These are phyloP conservation scores for Apiotrichum veenhuisii DNA, from an alignment of 1,284 basidiomycete genomes.

Conservation along the genomic window DNA sequence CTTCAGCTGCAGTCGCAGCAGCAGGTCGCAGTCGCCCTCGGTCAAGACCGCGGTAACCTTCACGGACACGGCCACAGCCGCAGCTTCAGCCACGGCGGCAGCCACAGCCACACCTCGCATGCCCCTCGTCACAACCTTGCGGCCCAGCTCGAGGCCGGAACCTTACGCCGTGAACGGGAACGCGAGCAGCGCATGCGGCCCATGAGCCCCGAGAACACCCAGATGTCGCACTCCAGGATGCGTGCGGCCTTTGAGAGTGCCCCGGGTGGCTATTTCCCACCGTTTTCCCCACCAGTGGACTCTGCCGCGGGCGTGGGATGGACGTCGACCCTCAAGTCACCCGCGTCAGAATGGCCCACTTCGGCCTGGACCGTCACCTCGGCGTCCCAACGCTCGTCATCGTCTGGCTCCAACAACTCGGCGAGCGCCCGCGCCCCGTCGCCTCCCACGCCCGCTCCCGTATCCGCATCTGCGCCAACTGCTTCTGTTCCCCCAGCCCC, in stretches of 20 bases:
- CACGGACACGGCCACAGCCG: constrained; percentile 7
- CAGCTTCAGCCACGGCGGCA: background rate
- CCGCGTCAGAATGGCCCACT: constrained; percentile 8
- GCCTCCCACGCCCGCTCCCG: background rate
- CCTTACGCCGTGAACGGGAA: constrained; percentile 18
- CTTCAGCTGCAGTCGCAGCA: constrained; percentile 20
- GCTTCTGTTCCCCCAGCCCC: background rate
- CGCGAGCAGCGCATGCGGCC: constrained; percentile 12
- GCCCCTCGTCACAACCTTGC: constrained; percentile 24
- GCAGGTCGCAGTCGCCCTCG: constrained; percentile 3
- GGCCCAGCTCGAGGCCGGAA: constrained; percentile 28
- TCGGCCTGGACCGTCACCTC: constrained; percentile 5
- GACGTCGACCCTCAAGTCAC: constrained; percentile 11
- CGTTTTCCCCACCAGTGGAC: constrained; percentile 16
- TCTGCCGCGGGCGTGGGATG: constrained; percentile 19
- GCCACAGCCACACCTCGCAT: constrained; percentile 4
- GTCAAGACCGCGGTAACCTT: constrained; percentile 14
- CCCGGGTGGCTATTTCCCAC: constrained; percentile 14
- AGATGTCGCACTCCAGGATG: constrained; percentile 7
- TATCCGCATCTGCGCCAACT: background rate
- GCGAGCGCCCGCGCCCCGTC: constrained; percentile 11
- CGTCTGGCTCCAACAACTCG: constrained; percentile 7
- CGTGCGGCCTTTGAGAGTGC: constrained; percentile 33
- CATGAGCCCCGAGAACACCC: constrained; percentile 21
- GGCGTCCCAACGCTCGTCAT: constrained; percentile 7